phyloP scores from a whole-genome alignment of 75 land plant genomes.

The Cryptomeria japonica region DNA sequence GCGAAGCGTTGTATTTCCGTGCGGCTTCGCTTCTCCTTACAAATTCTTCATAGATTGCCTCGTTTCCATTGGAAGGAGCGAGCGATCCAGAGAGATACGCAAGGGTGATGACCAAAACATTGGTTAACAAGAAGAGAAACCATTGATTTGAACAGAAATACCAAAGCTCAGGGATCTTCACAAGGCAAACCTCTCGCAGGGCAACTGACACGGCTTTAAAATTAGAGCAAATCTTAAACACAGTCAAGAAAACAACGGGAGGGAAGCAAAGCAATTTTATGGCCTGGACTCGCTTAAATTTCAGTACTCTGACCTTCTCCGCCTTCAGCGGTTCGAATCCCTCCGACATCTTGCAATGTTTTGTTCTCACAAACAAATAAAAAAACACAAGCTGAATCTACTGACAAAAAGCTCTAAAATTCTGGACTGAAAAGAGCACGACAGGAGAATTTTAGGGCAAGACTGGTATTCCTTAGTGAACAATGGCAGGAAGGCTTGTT shows the following conservation, averaged over 20 bases:
- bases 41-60: not conserved
- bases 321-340: not conserved
- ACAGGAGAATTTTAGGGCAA: not conserved
- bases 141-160: not conserved
- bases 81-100: not conserved
- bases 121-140: not conserved
- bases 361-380: not conserved
- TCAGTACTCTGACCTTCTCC: not conserved
- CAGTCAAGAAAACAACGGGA: not conserved
- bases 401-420: not conserved
- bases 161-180: not conserved
- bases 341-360: not conserved
- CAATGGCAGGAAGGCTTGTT: not conserved
- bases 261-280: not conserved
- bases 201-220: not conserved
- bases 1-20: not conserved
- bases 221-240: not conserved
- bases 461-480: not conserved
- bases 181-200: not conserved
- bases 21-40: not conserved
- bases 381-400: not conserved
- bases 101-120: not conserved
- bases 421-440: not conserved
- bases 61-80: not conserved
- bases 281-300: not conserved